These are phyloP conservation scores for Durusdinium trenchii DNA, from an alignment of 73 alveolate species.

Conservation along the genomic window DNA sequence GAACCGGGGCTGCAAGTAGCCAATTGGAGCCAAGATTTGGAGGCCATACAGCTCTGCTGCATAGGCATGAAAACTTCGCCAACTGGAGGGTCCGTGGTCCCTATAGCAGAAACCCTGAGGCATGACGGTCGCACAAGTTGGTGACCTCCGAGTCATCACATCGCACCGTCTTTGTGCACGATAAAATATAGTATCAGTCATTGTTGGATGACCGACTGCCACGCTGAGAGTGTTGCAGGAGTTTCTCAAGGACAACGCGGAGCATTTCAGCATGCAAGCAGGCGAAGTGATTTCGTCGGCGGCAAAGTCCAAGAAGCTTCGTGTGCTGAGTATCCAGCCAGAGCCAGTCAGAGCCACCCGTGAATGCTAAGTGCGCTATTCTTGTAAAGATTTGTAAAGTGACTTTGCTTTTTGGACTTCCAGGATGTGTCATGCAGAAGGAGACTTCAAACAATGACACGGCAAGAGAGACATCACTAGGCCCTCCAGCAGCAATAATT, in stretches of 20 bases:
- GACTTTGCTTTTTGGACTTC: background rate
- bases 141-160: too few relatives aligned
- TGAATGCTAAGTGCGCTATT: too few relatives aligned
- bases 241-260: conserved; percentile 37
- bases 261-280: conserved; percentile 30
- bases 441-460: background rate
- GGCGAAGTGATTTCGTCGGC: background rate
- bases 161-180: too few relatives aligned
- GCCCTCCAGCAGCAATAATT: background rate
- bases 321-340: too few relatives aligned
- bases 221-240: background rate
- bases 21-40: too few relatives aligned
- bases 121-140: background rate
- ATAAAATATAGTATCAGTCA: too few relatives aligned
- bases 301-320: background rate
- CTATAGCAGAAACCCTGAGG: background rate
- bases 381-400: too few relatives aligned
- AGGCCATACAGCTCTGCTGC: too few relatives aligned
- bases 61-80: too few relatives aligned
- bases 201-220: too few relatives aligned
- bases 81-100: too few relatives aligned
- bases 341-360: too few relatives aligned
- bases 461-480: background rate
- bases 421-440: background rate
- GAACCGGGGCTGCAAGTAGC: background rate